Conservation (phyloP, 345 rosid species). For the Psidium friedrichsthalianum region DNA sequence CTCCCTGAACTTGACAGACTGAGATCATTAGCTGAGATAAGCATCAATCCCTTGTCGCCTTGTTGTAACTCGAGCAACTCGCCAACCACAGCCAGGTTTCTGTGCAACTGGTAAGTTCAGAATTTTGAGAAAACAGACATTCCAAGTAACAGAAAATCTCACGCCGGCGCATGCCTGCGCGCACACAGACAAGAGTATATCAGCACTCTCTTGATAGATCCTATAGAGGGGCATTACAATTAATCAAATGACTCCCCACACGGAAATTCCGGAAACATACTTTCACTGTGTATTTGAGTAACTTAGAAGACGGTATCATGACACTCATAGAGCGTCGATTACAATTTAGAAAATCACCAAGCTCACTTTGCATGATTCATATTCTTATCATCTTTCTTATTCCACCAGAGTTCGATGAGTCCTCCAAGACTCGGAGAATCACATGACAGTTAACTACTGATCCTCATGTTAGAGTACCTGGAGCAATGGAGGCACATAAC, state of each 20-base stretch:
- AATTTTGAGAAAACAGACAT: not conserved
- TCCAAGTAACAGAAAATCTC: not conserved
- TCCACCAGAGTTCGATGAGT: not conserved
- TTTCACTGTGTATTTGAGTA: too few relatives aligned
- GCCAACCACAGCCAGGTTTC: conserved; percentile 1
- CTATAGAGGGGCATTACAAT: not conserved
- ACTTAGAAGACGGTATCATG: too few relatives aligned
- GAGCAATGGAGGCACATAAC: not conserved
- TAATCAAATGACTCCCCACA: too few relatives aligned
- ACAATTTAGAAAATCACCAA: not conserved
- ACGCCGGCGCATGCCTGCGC: not conserved
- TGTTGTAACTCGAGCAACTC: not conserved
- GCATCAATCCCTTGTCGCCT: not conserved
- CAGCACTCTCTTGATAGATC: not conserved
- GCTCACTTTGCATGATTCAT: not conserved
- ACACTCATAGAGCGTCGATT: too few relatives aligned
- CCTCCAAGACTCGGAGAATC: not conserved
- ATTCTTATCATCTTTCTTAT: not conserved
- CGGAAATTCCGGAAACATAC: too few relatives aligned
- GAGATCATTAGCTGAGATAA: conserved; percentile 4
- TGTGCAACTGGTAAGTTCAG: conserved; percentile 1
- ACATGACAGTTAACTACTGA: not conserved
- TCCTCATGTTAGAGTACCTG: not conserved
- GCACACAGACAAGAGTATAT: not conserved
- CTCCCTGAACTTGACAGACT: conserved; percentile 6